A percentile compares a stretch with the other conserved stretches of the same genome.
Evolutionary conservation across 2,329 filamentous ascomycete genomes (phyloP).

Genomic region (Aspergillus proliferans): DNA sequence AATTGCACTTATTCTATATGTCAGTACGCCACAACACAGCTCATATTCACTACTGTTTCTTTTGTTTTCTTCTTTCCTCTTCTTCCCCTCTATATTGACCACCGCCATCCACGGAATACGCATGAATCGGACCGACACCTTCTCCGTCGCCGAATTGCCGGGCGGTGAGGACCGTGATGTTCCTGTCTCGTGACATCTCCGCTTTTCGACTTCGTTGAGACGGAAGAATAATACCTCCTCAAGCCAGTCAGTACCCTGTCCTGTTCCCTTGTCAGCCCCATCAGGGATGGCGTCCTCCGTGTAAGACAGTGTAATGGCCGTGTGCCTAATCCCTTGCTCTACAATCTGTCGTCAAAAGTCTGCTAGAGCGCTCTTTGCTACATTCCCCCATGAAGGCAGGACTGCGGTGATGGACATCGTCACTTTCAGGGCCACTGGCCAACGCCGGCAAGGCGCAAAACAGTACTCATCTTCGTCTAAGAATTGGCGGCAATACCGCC

Average conservation of each 20-base stretch:
- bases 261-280: background rate
- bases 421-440: slow-evolving; percentile 26
- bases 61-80: background rate
- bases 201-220: background rate
- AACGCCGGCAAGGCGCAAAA: slow-evolving; percentile 21
- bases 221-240: too few relatives aligned
- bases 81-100: background rate
- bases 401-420: slow-evolving; percentile 27
- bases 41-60: background rate
- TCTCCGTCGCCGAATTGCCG: slow-evolving; percentile 10
- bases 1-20: background rate
- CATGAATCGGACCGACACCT: background rate
- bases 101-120: background rate
- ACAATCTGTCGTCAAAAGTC: slow-evolving; percentile 13
- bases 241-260: background rate
- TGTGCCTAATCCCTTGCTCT: slow-evolving; percentile 25
- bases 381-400: slow-evolving; percentile 14
- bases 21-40: background rate
- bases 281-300: slow-evolving; percentile 15
- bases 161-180: slow-evolving; percentile 11
- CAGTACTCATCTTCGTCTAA: slow-evolving; percentile 35
- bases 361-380: slow-evolving; percentile 5
- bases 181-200: background rate
- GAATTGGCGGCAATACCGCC: slow-evolving; percentile 34
- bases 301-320: slow-evolving; percentile 28